A percentile compares a stretch with the other conserved stretches of the same genome.
Evolutionary conservation across 73 alveolate genomes (phyloP).

Genomic region (Paramecium caudatum): DNA sequence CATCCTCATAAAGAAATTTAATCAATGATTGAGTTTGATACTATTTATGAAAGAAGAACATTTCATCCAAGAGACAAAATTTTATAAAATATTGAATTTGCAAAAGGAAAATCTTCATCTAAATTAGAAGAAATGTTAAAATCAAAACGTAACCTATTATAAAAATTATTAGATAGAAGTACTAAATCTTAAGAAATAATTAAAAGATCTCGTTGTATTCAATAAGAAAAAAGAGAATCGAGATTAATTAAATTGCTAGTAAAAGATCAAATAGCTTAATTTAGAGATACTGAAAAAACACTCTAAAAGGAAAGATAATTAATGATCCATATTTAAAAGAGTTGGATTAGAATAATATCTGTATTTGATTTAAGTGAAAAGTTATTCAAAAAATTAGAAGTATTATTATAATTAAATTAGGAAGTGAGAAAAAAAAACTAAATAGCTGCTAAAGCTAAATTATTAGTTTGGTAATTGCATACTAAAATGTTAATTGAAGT

Average conservation of each 20-base stretch:
- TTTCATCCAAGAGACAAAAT: neutral
- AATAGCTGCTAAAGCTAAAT: neutral
- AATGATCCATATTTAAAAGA: neutral
- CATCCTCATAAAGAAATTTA: neutral
- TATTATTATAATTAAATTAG: neutral
- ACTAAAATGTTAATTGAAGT: neutral
- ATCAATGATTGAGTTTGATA: neutral
- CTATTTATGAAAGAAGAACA: neutral
- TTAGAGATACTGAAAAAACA: neutral
- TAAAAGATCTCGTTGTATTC: neutral
- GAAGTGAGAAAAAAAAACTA: neutral
- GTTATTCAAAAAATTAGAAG: neutral
- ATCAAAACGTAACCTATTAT: neutral
- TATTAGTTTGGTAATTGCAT: constrained; percentile 19
- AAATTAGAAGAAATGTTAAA: constrained; percentile 18
- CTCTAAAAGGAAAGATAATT: neutral
- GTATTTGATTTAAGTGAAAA: neutral
- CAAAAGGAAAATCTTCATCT: neutral
- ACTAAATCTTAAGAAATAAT: constrained; percentile 8
- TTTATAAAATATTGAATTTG: neutral
- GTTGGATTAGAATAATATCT: neutral
- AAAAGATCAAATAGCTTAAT: neutral
- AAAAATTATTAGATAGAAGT: neutral
- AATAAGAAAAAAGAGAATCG: neutral
- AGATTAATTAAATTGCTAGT: constrained; percentile 3